phyloP scores from a whole-genome alignment of 2,329 filamentous ascomycete genomes.

The Colletotrichum limetticola region DNA sequence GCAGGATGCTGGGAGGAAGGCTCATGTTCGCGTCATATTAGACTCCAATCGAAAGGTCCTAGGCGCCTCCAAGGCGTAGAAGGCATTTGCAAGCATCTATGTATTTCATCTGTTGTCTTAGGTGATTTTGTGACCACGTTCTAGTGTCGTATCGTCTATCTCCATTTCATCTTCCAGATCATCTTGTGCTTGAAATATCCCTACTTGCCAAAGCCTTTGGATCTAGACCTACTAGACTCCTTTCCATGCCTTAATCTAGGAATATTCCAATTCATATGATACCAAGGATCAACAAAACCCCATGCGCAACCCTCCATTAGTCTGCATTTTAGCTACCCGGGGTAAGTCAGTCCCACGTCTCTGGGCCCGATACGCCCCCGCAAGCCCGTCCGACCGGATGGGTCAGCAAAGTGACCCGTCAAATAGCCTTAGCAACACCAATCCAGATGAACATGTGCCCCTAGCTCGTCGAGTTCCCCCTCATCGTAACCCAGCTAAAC shows the following conservation, averaged over 20 bases:
- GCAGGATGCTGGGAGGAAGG: background rate
- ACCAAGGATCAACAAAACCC: conserved; percentile 14
- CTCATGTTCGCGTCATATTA: conserved; percentile 23
- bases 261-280: no score
- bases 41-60: conserved; percentile 21
- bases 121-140: no score
- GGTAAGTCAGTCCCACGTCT: conserved; percentile 27
- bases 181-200: no score
- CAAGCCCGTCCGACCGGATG: background rate
- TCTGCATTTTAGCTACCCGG: conserved; percentile 1
- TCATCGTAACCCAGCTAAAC: background rate
- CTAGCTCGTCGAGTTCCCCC: background rate
- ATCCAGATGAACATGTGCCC: background rate
- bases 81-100: no score
- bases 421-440: background rate
- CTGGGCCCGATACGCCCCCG: background rate
- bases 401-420: conserved; percentile 1
- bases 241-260: no score
- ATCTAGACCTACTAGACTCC: no score
- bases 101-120: no score
- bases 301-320: background rate
- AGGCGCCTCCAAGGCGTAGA: conserved; percentile 4
- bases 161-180: no score
- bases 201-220: no score
- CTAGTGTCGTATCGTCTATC: no score